Evolutionary conservation across 495 filamentous ascomycete genomes (phyloP).

Genomic region (Penicillium lividum): DNA sequence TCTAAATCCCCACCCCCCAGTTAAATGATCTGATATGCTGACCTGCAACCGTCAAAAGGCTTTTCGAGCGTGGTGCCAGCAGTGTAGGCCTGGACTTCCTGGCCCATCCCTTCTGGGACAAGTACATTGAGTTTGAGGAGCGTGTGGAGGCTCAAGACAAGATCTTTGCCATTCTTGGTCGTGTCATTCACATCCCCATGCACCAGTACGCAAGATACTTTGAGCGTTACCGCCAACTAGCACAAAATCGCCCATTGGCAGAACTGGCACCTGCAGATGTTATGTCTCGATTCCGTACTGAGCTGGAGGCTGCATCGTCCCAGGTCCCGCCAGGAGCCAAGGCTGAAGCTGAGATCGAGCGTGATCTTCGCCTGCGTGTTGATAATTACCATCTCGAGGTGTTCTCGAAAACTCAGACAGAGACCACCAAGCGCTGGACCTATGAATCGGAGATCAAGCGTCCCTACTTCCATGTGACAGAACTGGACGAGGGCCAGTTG

Average conservation of each 20-base stretch:
- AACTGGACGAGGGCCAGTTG: constrained; percentile 82
- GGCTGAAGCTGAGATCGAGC: constrained; percentile 78
- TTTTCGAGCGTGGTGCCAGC: constrained; percentile 88
- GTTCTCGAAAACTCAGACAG: constrained; percentile 79
- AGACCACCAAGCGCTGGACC: constrained; percentile 92
- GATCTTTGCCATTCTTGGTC: constrained; percentile 81
- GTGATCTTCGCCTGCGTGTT: constrained; percentile 75
- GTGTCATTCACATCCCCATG: constrained; percentile 91
- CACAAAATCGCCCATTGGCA: constrained; percentile 67
- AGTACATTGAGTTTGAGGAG: constrained; percentile 96
- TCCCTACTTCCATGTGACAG: constrained; percentile 95
- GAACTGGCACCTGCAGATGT: constrained; percentile 73
- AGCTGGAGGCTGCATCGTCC: constrained; percentile 60
- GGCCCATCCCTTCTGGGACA: constrained; percentile 97
- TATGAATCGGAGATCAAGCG: constrained; percentile 95
- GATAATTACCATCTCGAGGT: constrained; percentile 78
- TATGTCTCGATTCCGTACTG: constrained; percentile 66
- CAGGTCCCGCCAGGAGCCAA: constrained; percentile 48
- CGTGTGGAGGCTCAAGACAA: constrained; percentile 81
- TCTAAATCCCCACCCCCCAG: constrained; percentile 24
- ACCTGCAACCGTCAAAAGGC: constrained; percentile 51
- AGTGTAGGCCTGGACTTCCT: constrained; percentile 91
- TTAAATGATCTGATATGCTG: constrained; percentile 26
- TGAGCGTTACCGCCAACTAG: constrained; percentile 81
- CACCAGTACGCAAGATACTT: constrained; percentile 97